These are phyloP conservation scores for Leishmania braziliensis DNA, from an alignment of 208 protist species.

Conservation along the genomic window DNA sequence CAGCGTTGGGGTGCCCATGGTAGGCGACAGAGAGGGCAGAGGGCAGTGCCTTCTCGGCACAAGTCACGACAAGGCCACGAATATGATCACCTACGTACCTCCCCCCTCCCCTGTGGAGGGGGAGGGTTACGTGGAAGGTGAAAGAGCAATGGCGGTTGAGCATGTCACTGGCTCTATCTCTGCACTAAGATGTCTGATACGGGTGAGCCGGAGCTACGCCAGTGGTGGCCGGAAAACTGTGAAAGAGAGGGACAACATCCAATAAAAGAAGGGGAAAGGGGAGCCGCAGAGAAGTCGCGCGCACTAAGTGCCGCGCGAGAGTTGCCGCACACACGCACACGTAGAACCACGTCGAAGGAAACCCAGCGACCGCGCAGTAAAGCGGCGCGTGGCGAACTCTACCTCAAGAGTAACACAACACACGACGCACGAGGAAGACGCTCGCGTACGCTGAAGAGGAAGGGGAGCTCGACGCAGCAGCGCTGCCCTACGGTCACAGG, in stretches of 20 bases:
- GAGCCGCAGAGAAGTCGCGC: background rate
- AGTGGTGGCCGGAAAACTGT: slow-evolving; percentile 11
- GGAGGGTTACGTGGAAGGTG: background rate
- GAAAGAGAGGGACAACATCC: slow-evolving; percentile 17
- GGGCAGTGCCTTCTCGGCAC: background rate
- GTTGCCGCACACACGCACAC: background rate
- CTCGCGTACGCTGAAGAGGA: background rate
- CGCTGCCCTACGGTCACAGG: background rate
- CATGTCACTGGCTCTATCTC: background rate
- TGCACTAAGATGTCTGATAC: slow-evolving; percentile 6
- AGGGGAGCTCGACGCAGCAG: background rate
- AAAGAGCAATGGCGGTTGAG: background rate
- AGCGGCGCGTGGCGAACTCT: background rate
- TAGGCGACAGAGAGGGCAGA: background rate
- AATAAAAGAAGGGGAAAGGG: slow-evolving; percentile 8
- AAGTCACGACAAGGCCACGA: background rate
- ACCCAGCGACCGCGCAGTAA: background rate
- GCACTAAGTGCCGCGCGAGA: background rate
- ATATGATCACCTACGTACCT: background rate
- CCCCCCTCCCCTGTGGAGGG: background rate
- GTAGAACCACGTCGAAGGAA: background rate
- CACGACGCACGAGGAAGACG: background rate
- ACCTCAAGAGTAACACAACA: background rate
- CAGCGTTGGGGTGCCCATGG: background rate
- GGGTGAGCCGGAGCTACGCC: background rate